phyloP scores from a whole-genome alignment of 208 protist genomes.

The Leishmania arabica region DNA sequence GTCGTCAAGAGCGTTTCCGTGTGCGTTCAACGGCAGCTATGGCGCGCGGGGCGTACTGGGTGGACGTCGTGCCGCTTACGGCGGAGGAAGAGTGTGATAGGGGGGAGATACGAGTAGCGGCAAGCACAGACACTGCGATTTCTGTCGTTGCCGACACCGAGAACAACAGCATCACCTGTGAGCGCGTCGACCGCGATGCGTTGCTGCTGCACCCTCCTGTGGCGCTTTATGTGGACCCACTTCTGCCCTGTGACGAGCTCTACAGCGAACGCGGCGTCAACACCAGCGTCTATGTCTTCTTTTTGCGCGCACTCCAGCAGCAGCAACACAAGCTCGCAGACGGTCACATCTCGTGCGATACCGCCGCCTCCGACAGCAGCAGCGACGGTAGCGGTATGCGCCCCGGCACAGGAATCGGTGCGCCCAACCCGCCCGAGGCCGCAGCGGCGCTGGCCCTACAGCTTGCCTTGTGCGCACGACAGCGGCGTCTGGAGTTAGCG shows the following conservation, averaged over 20 bases:
- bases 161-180: neutral
- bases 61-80: slow-evolving; percentile 33
- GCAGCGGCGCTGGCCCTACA: slow-evolving; percentile 15
- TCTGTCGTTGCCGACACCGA: neutral
- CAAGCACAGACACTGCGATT: neutral
- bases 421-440: neutral
- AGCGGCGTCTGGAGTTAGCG: slow-evolving; percentile 16
- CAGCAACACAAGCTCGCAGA: neutral
- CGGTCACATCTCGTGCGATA: neutral
- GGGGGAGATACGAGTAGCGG: neutral
- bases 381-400: neutral
- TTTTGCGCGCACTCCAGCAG: slow-evolving; percentile 35
- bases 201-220: slow-evolving; percentile 41
- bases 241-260: slow-evolving; percentile 68
- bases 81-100: neutral
- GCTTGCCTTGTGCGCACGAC: slow-evolving; percentile 18
- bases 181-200: slow-evolving; percentile 40
- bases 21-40: slow-evolving; percentile 28
- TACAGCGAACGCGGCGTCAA: slow-evolving; percentile 48
- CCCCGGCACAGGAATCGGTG: neutral
- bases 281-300: slow-evolving; percentile 50
- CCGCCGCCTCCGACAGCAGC: neutral
- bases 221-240: slow-evolving; percentile 44
- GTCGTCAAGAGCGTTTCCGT: slow-evolving; percentile 2
- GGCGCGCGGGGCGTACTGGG: slow-evolving; percentile 41